Conservation (phyloP, 1,139 yeast genomes). For the Sugiyamaella paludigena region DNA sequence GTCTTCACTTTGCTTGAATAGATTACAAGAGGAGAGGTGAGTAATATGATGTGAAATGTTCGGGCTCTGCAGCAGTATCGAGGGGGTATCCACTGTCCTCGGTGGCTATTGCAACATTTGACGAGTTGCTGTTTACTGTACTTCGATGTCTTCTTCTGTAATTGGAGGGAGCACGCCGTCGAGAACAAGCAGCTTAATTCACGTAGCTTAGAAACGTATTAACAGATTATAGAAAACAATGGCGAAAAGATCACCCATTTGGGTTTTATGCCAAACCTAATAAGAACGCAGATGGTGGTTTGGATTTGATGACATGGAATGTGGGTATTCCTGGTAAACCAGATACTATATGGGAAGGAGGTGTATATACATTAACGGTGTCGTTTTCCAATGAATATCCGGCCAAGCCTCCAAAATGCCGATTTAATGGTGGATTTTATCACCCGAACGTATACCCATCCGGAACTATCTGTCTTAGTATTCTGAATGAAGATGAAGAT, state of each 20-base stretch:
- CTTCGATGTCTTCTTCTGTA: too few species aligned
- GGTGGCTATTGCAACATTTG: background rate
- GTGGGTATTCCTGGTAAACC: constrained; percentile 95
- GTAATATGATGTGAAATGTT: constrained; percentile 24
- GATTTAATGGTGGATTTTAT: constrained; percentile 82
- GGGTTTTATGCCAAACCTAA: constrained; percentile 93
- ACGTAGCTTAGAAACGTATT: background rate
- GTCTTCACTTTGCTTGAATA: constrained; percentile 56
- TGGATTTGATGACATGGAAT: constrained; percentile 83
- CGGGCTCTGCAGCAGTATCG: too few species aligned
- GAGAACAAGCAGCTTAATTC: background rate
- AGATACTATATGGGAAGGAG: constrained; percentile 85
- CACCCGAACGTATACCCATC: constrained; percentile 98
- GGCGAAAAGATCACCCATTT: constrained; percentile 99
- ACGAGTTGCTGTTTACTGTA: too few species aligned
- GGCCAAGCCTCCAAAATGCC: constrained; percentile 92
- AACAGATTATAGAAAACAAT: constrained; percentile 59
- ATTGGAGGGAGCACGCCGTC: too few species aligned
- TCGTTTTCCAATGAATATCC: constrained; percentile 90
- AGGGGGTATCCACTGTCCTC: too few species aligned
- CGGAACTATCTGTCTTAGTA: constrained; percentile 91
- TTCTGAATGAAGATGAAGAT: constrained; percentile 91
- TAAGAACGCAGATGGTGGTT: constrained; percentile 72
- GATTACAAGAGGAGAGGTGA: constrained; percentile 75
- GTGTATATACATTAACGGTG: constrained; percentile 81